phyloP scores from a whole-genome alignment of 1,284 basidiomycete species.

The Sanghuangporus weigelae region DNA sequence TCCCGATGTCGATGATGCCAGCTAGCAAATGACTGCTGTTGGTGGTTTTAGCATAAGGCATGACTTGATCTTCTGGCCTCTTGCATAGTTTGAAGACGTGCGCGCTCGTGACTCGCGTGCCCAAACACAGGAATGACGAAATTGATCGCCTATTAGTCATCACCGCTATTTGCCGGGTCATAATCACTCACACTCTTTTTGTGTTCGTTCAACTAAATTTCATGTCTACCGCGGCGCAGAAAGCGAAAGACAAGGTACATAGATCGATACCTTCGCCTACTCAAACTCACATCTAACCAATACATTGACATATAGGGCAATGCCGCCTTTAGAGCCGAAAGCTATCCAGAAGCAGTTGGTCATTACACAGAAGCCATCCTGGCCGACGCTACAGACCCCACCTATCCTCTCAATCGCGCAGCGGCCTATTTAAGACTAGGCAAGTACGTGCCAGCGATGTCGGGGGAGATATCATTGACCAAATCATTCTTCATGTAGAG shows the following conservation, averaged over 20 bases:
- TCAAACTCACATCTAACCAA: background rate
- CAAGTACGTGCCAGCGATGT: constrained; percentile 53
- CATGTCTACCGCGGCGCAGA: constrained; percentile 9
- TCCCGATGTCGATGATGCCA: background rate
- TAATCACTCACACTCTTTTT: background rate
- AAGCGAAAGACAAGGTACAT: constrained; percentile 16
- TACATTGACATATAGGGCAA: constrained; percentile 42
- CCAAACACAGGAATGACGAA: background rate
- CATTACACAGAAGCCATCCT: constrained; percentile 73
- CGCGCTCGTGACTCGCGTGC: background rate
- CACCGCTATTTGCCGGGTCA: background rate
- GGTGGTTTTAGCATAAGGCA: background rate
- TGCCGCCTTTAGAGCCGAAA: constrained; percentile 47
- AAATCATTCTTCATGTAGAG: constrained; percentile 33
- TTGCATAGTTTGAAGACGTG: too few species aligned
- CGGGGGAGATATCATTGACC: background rate
- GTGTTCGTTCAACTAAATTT: background rate
- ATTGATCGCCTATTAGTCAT: background rate
- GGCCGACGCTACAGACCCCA: constrained; percentile 56
- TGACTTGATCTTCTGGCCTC: too few species aligned
- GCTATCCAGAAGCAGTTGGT: constrained; percentile 50
- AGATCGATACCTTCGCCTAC: background rate
- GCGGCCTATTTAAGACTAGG: constrained; percentile 80
- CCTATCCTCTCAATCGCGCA: constrained; percentile 72
- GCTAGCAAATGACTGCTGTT: background rate